These are phyloP conservation scores for Chaetomiaceae sp. DNA, from an alignment of 2,329 filamentous ascomycete species.

Conservation along the genomic window DNA sequence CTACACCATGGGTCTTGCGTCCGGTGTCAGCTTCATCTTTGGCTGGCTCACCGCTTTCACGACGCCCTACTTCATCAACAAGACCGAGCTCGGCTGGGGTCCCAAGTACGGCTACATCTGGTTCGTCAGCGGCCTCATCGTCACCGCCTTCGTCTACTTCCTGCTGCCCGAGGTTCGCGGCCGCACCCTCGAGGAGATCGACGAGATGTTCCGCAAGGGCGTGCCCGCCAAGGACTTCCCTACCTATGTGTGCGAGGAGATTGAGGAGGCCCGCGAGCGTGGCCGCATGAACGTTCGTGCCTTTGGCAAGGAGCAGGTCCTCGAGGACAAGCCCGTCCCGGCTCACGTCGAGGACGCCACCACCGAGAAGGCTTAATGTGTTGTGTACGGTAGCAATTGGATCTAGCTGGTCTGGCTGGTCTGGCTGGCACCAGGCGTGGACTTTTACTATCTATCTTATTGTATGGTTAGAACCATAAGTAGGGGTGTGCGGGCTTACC, in stretches of 20 bases:
- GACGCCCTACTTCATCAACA: conserved; percentile 31
- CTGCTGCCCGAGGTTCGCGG: conserved; percentile 42
- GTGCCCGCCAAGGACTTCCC: conserved; percentile 34
- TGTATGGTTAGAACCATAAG: too few relatives aligned
- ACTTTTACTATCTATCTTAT: too few relatives aligned
- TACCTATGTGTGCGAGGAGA: not conserved
- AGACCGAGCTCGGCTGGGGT: conserved; percentile 37
- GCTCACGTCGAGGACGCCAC: not conserved
- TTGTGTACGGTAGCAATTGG: too few relatives aligned
- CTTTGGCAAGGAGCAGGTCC: not conserved
- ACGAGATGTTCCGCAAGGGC: conserved; percentile 26
- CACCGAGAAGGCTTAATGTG: too few relatives aligned
- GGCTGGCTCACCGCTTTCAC: not conserved
- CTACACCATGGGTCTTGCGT: not conserved
- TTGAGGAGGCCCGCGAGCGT: not conserved
- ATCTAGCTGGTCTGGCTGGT: too few relatives aligned
- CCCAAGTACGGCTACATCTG: conserved; percentile 44
- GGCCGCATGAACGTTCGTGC: not conserved
- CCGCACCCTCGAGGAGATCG: conserved; percentile 42
- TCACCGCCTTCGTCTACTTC: conserved; percentile 39
- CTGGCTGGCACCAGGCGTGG: too few relatives aligned
- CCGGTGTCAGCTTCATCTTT: not conserved
- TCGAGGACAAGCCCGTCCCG: not conserved
- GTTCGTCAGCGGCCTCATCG: conserved; percentile 34
- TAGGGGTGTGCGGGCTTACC: too few relatives aligned